Base-by-base conservation (phyloP, 257 asterid genomes). In the Haberlea rhodopensis region DNA sequence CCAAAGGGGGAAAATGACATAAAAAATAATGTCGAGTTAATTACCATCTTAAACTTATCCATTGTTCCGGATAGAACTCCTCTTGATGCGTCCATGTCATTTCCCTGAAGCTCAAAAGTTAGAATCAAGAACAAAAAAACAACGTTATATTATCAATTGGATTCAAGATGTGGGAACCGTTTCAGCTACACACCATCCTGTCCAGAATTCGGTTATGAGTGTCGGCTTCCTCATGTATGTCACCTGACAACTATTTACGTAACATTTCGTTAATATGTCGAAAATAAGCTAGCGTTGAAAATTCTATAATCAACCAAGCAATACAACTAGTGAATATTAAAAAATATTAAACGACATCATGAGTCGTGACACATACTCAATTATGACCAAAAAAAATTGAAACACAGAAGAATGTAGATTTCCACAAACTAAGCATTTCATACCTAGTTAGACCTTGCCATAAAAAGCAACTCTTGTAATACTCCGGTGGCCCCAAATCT, bases 1-100 rank as follows among this genome's bases (percentile, higher is more conserved):
- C 71, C n/a, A 58, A 32, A 3, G 18, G 25, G 23, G 8, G 37
- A 53, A 27, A 2, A 2, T 32, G 45, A 57, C 57, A 37, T 1
- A 20, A 13, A 57, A 0, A 48, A 26, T 32, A 49, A n/a, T n/a
- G n/a, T n/a, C n/a, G n/a, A n/a, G n/a, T n/a, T n/a, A n/a, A n/a
- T 32, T 80, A 91, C 98, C 96, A 65, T 88, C 86, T 86, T 91
- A 70, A 91, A 88, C 75, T 86, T 91, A 73, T 91, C 98, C 96
- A 91, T 85, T 45, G 98, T 88, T 75, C 98, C 96, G 16, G 96
- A 81, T 48, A 91, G 62, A 62, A 91, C 78, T 62, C 96, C 98
- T 75, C 98, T 85, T 16, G 98, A 91, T 71, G 95, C 68, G 79
- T 91, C 98, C 98, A 91, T 88, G 72, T 88, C 96, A 56, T 88